Evolutionary conservation across 2,329 filamentous ascomycete species (phyloP).

Genomic region (Huntiella savannae): DNA sequence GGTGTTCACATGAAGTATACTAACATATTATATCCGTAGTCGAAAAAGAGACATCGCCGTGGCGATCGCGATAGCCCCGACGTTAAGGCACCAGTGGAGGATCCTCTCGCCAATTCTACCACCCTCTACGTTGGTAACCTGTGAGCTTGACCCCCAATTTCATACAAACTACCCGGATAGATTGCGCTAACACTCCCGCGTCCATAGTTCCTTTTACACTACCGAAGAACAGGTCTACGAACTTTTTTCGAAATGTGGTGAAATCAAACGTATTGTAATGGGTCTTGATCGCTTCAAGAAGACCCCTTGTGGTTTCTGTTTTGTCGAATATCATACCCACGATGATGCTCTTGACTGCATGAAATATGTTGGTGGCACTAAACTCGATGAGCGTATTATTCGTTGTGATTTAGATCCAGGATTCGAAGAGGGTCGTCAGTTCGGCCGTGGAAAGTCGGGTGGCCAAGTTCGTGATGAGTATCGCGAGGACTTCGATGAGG

Average conservation of each 20-base stretch:
- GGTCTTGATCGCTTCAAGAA: slow-evolving; percentile 92
- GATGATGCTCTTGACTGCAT: slow-evolving; percentile 93
- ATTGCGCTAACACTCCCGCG: background rate
- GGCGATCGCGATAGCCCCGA: slow-evolving; percentile 38
- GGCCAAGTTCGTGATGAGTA: slow-evolving; percentile 97
- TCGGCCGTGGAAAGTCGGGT: slow-evolving; percentile 84
- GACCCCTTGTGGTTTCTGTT: slow-evolving; percentile 97
- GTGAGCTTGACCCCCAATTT: slow-evolving; percentile 25
- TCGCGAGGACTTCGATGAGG: slow-evolving; percentile 89
- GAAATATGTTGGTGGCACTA: slow-evolving; percentile 96
- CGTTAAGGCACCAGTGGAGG: slow-evolving; percentile 28
- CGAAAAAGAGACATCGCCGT: slow-evolving; percentile 26
- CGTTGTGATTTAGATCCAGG: slow-evolving; percentile 88
- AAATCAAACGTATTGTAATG: slow-evolving; percentile 97
- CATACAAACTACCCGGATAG: background rate
- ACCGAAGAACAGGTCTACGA: slow-evolving; percentile 98
- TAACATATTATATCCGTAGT: slow-evolving; percentile 25
- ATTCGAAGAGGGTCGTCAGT: slow-evolving; percentile 89
- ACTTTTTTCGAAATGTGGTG: slow-evolving; percentile 85
- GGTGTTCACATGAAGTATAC: background rate
- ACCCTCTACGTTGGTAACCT: slow-evolving; percentile 97
- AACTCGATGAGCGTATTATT: slow-evolving; percentile 93
- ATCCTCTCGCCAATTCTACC: slow-evolving; percentile 69
- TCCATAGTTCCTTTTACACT: slow-evolving; percentile 72
- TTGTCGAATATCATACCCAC: slow-evolving; percentile 97